These are phyloP conservation scores for Crithidia mellificae DNA, from an alignment of 208 protist species.

Conservation along the genomic window DNA sequence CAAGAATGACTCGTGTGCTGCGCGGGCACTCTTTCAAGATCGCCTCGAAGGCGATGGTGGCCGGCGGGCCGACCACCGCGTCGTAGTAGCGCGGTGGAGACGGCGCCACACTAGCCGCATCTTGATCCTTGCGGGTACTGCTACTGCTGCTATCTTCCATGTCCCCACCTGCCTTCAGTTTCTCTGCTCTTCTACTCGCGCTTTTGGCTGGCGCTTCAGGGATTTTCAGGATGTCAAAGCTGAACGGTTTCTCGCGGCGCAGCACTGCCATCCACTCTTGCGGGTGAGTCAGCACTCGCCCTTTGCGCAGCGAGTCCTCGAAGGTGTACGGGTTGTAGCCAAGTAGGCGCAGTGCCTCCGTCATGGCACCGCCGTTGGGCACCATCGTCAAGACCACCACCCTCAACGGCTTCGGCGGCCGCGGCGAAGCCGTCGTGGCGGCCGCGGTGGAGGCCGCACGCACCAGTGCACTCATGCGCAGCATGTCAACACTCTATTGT, in stretches of 20 bases:
- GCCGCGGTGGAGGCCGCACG: background rate
- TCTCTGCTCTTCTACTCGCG: background rate
- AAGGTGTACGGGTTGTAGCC: slow-evolving; percentile 85
- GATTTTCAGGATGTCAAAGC: slow-evolving; percentile 40
- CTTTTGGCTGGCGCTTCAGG: background rate
- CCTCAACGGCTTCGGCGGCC: slow-evolving; percentile 14
- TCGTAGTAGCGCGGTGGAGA: slow-evolving; percentile 45
- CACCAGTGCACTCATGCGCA: slow-evolving; percentile 7
- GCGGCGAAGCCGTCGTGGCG: background rate
- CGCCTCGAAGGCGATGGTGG: slow-evolving; percentile 76
- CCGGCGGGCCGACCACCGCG: slow-evolving; percentile 74
- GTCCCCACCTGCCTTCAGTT: no score
- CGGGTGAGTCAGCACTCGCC: slow-evolving; percentile 69
- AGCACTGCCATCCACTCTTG: slow-evolving; percentile 81
- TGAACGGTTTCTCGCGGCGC: slow-evolving; percentile 68
- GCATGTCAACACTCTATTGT: no score
- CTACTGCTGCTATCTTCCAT: no score
- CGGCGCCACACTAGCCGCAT: no score
- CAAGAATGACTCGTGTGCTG: slow-evolving; percentile 76
- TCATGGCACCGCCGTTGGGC: slow-evolving; percentile 73
- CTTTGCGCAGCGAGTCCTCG: slow-evolving; percentile 58
- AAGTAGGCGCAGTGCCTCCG: slow-evolving; percentile 50
- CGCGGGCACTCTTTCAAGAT: slow-evolving; percentile 75
- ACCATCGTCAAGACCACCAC: slow-evolving; percentile 82
- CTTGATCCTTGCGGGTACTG: no score